phyloP scores from a whole-genome alignment of 1,284 basidiomycete genomes.

The Cryptococcus sp. region DNA sequence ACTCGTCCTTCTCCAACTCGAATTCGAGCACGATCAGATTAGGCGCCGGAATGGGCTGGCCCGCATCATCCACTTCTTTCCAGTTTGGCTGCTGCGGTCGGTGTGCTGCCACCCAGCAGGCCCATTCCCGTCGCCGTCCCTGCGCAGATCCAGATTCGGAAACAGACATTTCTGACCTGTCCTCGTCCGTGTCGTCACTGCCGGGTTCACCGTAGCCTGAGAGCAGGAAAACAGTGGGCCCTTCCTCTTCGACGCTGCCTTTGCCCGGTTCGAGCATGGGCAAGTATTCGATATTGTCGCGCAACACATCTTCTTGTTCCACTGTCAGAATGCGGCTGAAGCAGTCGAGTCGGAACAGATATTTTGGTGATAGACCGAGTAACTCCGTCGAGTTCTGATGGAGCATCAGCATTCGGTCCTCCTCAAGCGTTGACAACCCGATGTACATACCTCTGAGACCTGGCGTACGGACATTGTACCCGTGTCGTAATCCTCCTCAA shows the following conservation, averaged over 20 bases:
- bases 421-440: neutral
- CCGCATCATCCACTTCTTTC: constrained; percentile 36
- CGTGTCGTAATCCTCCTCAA: constrained; percentile 67
- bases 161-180: constrained; percentile 40
- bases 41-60: constrained; percentile 29
- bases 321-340: constrained; percentile 73
- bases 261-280: constrained; percentile 56
- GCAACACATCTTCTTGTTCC: constrained; percentile 69
- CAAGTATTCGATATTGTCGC: constrained; percentile 75
- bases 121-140: constrained; percentile 63
- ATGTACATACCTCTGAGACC: constrained; percentile 71
- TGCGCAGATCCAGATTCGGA: constrained; percentile 9
- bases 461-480: constrained; percentile 70
- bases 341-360: constrained; percentile 74
- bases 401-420: constrained; percentile 14
- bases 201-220: constrained; percentile 71
- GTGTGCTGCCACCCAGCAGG: constrained; percentile 82
- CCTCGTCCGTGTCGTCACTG: constrained; percentile 46
- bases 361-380: constrained; percentile 73
- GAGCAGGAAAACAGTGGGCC: constrained; percentile 71
- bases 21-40: constrained; percentile 74
- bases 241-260: constrained; percentile 54
- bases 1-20: constrained; percentile 71
- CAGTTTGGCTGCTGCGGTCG: constrained; percentile 55
- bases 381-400: constrained; percentile 65